Percentiles rank a stretch among this genome's conserved stretches.
These are phyloP conservation scores for Tetrapisispora nanseiensis DNA, from an alignment of 805 yeast genomes.

Conservation along the genomic window DNA sequence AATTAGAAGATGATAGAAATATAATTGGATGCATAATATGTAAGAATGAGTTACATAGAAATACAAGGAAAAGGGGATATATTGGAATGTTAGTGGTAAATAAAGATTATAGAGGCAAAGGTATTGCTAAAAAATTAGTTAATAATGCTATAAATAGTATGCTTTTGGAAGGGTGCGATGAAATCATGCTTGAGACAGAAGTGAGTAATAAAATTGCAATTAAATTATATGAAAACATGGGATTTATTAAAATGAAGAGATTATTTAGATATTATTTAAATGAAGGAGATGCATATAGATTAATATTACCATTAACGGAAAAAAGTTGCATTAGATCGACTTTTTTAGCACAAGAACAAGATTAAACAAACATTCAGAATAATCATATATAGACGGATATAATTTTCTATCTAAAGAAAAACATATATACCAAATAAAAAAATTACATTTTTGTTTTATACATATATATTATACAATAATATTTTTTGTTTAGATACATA, in stretches of 20 bases:
- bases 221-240: slow-evolving; percentile 59
- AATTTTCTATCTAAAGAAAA: too few relatives aligned
- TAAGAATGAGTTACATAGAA: slow-evolving; percentile 68
- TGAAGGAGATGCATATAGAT: slow-evolving; percentile 85
- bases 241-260: slow-evolving; percentile 65
- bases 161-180: slow-evolving; percentile 65
- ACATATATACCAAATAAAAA: too few relatives aligned
- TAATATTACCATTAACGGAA: slow-evolving; percentile 70
- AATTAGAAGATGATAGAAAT: slow-evolving; percentile 13
- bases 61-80: slow-evolving; percentile 66
- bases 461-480: background rate
- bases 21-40: slow-evolving; percentile 81
- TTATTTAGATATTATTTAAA: slow-evolving; percentile 81
- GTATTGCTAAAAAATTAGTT: slow-evolving; percentile 73
- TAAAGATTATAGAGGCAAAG: slow-evolving; percentile 57
- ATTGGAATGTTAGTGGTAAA: slow-evolving; percentile 94
- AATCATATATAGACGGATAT: too few relatives aligned
- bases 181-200: slow-evolving; percentile 88
- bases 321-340: slow-evolving; percentile 47
- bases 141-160: slow-evolving; percentile 51
- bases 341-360: slow-evolving; percentile 31
- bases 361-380: too few relatives aligned
- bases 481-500: too few relatives aligned
- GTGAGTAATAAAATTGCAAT: slow-evolving; percentile 68
- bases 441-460: background rate